These are phyloP conservation scores for Scleroderma citrinum DNA, from an alignment of 768 basidiomycete species.

Conservation along the genomic window DNA sequence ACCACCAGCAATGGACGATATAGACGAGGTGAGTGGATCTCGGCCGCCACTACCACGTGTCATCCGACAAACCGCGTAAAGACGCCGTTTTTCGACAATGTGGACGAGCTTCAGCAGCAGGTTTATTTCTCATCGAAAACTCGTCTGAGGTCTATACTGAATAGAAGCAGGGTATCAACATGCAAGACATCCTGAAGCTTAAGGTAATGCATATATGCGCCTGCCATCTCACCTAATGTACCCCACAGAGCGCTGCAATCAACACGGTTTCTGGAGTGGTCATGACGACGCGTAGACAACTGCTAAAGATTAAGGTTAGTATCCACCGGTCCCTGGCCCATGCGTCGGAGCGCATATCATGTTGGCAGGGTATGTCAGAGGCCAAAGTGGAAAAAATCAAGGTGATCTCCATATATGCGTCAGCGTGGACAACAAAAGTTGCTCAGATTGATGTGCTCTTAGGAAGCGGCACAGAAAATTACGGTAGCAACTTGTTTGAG, in stretches of 20 bases:
- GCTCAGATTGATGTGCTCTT: background rate
- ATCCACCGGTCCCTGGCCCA: background rate
- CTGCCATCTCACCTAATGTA: background rate
- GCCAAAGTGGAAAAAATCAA: slow-evolving; percentile 98
- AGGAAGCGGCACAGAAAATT: slow-evolving; percentile 91
- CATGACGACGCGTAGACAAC: slow-evolving; percentile 85
- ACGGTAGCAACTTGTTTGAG: slow-evolving; percentile 37
- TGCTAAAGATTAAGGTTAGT: slow-evolving; percentile 87
- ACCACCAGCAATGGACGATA: slow-evolving; percentile 25
- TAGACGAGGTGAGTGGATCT: slow-evolving; percentile 36
- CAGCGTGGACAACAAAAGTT: background rate
- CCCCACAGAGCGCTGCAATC: slow-evolving; percentile 61
- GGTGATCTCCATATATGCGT: slow-evolving; percentile 33
- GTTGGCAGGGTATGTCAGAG: slow-evolving; percentile 83
- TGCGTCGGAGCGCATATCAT: background rate
- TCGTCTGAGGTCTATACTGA: slow-evolving; percentile 12
- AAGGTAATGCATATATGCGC: slow-evolving; percentile 45
- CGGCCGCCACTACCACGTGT: background rate
- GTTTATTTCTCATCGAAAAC: slow-evolving; percentile 26
- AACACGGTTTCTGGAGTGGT: slow-evolving; percentile 83
- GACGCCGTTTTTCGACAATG: slow-evolving; percentile 64
- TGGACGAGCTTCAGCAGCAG: slow-evolving; percentile 84
- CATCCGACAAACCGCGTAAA: slow-evolving; percentile 16
- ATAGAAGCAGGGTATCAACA: slow-evolving; percentile 74
- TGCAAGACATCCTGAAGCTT: slow-evolving; percentile 91